Evolutionary conservation across 2,329 filamentous ascomycete species (phyloP).

Genomic region (Pestalotiopsis sp.): DNA sequence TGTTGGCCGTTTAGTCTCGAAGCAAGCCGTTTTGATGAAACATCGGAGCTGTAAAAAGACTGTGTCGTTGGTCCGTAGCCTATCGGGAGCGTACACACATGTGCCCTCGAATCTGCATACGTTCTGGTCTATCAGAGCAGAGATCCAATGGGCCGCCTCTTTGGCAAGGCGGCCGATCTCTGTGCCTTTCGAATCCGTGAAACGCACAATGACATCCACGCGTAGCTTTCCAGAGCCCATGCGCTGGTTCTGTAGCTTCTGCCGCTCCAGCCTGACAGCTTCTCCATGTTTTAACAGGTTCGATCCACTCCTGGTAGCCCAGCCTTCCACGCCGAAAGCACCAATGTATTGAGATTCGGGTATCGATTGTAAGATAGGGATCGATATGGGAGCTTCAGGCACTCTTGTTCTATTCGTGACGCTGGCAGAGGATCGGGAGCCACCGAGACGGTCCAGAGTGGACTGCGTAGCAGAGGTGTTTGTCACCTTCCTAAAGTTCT

Average conservation of each 20-base stretch:
- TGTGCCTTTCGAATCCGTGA: conserved; percentile 76
- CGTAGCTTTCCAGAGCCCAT: conserved; percentile 53
- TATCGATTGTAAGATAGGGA: conserved; percentile 27
- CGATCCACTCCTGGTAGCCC: conserved; percentile 84
- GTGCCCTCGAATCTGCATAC: conserved; percentile 85
- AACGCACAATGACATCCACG: conserved; percentile 87
- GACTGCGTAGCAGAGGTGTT: conserved; percentile 14
- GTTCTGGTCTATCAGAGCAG: conserved; percentile 86
- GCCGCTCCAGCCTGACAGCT: conserved; percentile 81
- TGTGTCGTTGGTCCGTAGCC: conserved; percentile 86
- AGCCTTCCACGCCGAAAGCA: conserved; percentile 87
- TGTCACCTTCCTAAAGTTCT: conserved; percentile 41
- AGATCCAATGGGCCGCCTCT: conserved; percentile 89
- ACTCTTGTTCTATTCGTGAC: not conserved
- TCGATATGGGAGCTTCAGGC: conserved; percentile 15
- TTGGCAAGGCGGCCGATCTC: conserved; percentile 88
- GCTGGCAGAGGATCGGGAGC: not conserved
- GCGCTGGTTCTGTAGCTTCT: conserved; percentile 69
- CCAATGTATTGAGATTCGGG: conserved; percentile 74
- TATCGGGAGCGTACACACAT: conserved; percentile 88
- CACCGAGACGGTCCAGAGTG: conserved; percentile 15
- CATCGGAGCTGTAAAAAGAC: conserved; percentile 88
- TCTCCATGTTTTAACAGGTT: conserved; percentile 81
- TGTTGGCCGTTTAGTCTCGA: conserved; percentile 65
- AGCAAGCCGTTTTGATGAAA: conserved; percentile 74